A percentile compares a stretch with the other conserved stretches of the same genome.
Conservation (phyloP, 805 yeast species). For the Teunomyces gatunensis region DNA sequence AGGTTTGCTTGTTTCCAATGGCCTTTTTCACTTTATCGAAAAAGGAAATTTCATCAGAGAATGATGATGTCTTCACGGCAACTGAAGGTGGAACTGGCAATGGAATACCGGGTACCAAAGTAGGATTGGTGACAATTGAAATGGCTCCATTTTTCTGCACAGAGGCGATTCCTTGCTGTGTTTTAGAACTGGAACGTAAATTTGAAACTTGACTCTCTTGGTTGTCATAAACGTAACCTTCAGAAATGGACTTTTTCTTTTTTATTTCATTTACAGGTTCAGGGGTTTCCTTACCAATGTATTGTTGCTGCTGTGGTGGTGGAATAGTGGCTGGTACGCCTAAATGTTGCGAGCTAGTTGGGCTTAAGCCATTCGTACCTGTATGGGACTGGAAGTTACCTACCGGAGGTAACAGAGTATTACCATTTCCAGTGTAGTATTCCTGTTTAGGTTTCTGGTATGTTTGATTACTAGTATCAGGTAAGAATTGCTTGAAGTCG, state of each 20-base stretch:
- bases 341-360: conserved; percentile 18
- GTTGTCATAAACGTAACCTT: conserved; percentile 29
- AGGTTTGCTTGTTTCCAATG: conserved; percentile 83
- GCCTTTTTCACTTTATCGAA: conserved; percentile 90
- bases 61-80: conserved; percentile 50
- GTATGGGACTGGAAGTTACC: conserved; percentile 74
- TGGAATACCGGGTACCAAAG: conserved; percentile 80
- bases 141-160: conserved; percentile 29
- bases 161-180: conserved; percentile 1
- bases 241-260: conserved; percentile 26
- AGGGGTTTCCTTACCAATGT: conserved; percentile 8
- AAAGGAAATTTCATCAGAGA: conserved; percentile 83
- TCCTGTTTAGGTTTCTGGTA: conserved; percentile 24
- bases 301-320: conserved; percentile 7
- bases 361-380: conserved; percentile 18
- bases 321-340: conserved; percentile 11
- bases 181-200: conserved; percentile 32
- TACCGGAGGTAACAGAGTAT: conserved; percentile 75
- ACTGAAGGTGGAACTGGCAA: conserved; percentile 64
- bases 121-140: conserved; percentile 47
- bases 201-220: conserved; percentile 51
- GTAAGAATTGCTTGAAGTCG: conserved; percentile 93
- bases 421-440: conserved; percentile 26
- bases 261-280: conserved; percentile 2
- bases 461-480: conserved; percentile 62